Conservation (phyloP, 106 monocot genomes). For the Vanilla planifolia region DNA sequence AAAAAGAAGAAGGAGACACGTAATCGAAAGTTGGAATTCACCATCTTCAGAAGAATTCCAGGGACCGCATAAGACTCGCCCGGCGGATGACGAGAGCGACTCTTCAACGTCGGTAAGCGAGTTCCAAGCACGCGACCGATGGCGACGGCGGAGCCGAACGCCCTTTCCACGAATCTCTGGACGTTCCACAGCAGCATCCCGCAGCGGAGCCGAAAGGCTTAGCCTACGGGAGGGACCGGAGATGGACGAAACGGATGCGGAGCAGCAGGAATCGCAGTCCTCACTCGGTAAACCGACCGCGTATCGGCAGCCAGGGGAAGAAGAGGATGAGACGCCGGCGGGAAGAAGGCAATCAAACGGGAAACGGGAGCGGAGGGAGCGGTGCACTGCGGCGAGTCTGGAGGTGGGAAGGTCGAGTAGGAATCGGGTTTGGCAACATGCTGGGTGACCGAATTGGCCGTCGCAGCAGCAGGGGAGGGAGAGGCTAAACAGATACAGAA, state of each 20-base stretch:
- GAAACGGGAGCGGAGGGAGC: slow-evolving; percentile 10
- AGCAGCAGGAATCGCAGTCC: background rate
- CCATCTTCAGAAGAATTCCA: background rate
- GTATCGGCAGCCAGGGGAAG: slow-evolving; percentile 9
- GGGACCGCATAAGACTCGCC: background rate
- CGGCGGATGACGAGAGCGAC: background rate
- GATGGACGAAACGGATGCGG: background rate
- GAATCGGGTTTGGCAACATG: background rate
- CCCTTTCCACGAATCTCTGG: background rate
- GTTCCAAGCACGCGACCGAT: background rate
- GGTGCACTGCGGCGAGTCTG: slow-evolving; percentile 16
- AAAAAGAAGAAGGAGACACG: too few species aligned
- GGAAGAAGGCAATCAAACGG: slow-evolving; percentile 24
- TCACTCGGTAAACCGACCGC: background rate
- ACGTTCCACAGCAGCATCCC: background rate
- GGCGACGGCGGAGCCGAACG: background rate
- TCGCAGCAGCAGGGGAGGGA: slow-evolving; percentile 46
- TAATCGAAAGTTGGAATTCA: background rate
- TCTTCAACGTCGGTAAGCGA: background rate
- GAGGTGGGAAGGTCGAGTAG: slow-evolving; percentile 9
- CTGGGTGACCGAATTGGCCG: slow-evolving; percentile 7
- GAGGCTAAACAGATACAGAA: slow-evolving; percentile 44
- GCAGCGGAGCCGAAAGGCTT: background rate
- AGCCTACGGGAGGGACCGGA: background rate
- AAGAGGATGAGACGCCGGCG: background rate